Conservation (phyloP, 2,329 filamentous ascomycete species). For the Septoria linicola region DNA sequence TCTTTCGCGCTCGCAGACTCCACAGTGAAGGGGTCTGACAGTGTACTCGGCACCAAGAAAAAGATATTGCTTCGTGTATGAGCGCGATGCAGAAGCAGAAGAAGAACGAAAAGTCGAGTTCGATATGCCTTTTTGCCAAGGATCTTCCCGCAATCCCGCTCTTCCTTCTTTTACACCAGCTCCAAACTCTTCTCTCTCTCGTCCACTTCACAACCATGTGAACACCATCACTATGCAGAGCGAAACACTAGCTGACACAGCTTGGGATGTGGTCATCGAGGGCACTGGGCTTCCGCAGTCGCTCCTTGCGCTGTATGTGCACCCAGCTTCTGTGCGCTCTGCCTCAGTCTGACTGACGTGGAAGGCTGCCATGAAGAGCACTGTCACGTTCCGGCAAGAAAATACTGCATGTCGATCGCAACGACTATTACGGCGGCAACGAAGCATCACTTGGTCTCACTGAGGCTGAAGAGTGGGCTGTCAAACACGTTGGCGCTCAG, state of each 20-base stretch:
- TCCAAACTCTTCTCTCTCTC: not conserved
- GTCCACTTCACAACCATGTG: conserved; percentile 5
- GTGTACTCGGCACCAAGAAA: conserved; percentile 26
- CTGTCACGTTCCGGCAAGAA: conserved; percentile 90
- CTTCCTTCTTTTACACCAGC: not conserved
- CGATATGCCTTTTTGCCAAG: not conserved
- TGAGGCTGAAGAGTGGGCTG: conserved; percentile 75
- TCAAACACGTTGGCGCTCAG: conserved; percentile 35
- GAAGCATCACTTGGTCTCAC: conserved; percentile 83
- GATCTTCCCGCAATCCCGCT: conserved; percentile 12
- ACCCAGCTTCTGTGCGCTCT: conserved; percentile 13
- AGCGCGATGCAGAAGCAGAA: conserved; percentile 35
- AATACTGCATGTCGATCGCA: conserved; percentile 83
- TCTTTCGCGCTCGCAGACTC: conserved; percentile 45
- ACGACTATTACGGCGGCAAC: conserved; percentile 81
- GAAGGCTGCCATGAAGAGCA: conserved; percentile 64
- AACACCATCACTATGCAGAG: conserved; percentile 34
- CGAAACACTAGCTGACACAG: conserved; percentile 51
- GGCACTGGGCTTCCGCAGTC: conserved; percentile 55
- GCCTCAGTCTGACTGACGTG: conserved; percentile 64
- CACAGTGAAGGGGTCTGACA: conserved; percentile 46
- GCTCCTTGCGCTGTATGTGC: conserved; percentile 54
- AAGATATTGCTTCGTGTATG: conserved; percentile 28
- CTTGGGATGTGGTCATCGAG: conserved; percentile 55
- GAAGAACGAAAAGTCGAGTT: conserved; percentile 6